phyloP scores from a whole-genome alignment of 331 rosid genomes.

The Saraca asoca region DNA sequence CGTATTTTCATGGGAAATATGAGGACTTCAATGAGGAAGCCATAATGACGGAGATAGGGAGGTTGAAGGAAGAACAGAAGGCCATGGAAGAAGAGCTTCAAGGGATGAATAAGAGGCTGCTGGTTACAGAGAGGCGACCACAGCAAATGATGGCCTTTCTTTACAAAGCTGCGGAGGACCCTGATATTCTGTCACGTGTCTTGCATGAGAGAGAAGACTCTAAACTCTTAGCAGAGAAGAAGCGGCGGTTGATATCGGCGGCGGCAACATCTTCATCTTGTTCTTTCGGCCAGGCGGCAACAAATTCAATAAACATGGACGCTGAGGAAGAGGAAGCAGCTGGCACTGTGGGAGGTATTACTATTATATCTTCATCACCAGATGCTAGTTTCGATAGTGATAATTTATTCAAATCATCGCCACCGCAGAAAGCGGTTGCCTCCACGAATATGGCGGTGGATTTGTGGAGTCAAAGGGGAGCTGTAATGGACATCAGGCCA shows the following conservation, averaged over 20 bases:
- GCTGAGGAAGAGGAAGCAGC: slow-evolving; percentile 44
- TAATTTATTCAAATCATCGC: slow-evolving; percentile 30
- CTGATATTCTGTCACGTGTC: slow-evolving; percentile 59
- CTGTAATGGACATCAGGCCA: not conserved
- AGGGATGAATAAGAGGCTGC: slow-evolving; percentile 71
- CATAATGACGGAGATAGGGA: slow-evolving; percentile 61
- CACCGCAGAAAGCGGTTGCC: slow-evolving; percentile 29
- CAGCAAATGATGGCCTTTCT: slow-evolving; percentile 89
- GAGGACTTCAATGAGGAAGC: slow-evolving; percentile 60
- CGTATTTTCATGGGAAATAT: slow-evolving; percentile 26
- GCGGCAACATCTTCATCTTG: slow-evolving; percentile 38
- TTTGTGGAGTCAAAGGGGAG: slow-evolving; percentile 40
- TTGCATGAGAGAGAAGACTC: slow-evolving; percentile 44
- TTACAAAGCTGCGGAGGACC: slow-evolving; percentile 66
- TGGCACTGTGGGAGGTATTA: not conserved
- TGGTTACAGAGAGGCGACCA: slow-evolving; percentile 72
- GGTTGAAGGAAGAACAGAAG: slow-evolving; percentile 72
- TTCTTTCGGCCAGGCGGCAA: slow-evolving; percentile 43
- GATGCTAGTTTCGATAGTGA: slow-evolving; percentile 54
- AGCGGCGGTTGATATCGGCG: slow-evolving; percentile 44
- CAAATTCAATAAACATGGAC: slow-evolving; percentile 39
- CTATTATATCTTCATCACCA: slow-evolving; percentile 44
- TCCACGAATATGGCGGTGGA: not conserved
- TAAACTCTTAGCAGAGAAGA: slow-evolving; percentile 42
- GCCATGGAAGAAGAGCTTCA: slow-evolving; percentile 61